Conservation (phyloP, 2,329 filamentous ascomycete species). For the Pseudocercospora musae region DNA sequence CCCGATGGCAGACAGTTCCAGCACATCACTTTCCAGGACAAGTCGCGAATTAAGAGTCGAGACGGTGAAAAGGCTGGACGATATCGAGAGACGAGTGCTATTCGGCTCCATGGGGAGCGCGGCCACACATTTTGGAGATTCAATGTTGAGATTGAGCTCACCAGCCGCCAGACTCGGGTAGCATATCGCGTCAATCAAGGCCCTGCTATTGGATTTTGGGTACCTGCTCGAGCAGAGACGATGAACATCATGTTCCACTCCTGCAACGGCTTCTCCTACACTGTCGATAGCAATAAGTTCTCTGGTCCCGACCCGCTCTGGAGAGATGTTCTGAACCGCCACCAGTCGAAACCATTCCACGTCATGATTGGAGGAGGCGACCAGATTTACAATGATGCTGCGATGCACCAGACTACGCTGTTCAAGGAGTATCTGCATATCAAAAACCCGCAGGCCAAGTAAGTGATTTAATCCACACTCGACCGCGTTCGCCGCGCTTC, state of each 20-base stretch:
- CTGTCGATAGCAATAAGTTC: constrained; percentile 72
- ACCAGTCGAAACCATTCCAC: constrained; percentile 90
- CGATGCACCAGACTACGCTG: constrained; percentile 68
- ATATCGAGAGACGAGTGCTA: constrained; percentile 64
- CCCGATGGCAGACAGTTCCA: constrained; percentile 25
- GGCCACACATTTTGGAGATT: constrained; percentile 97
- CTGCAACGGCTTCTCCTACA: constrained; percentile 90
- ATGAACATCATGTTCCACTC: constrained; percentile 99
- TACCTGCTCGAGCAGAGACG: constrained; percentile 74
- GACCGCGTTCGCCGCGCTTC: neutral
- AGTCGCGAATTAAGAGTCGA: constrained; percentile 49
- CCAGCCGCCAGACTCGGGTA: constrained; percentile 73
- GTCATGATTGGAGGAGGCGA: constrained; percentile 98
- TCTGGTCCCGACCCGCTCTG: constrained; percentile 94
- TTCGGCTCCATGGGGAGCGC: constrained; percentile 77
- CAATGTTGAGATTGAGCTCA: constrained; percentile 87
- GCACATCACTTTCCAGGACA: constrained; percentile 40
- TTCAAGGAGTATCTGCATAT: constrained; percentile 84
- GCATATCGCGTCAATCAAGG: constrained; percentile 95
- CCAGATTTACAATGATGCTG: constrained; percentile 91
- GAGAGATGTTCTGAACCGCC: constrained; percentile 90
- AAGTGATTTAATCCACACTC: neutral
- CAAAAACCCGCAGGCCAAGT: constrained; percentile 73
- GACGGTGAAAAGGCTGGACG: constrained; percentile 81
- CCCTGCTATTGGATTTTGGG: constrained; percentile 88